These are phyloP conservation scores for Talaromyces borbonicus DNA, from an alignment of 495 filamentous ascomycete species.

Conservation along the genomic window DNA sequence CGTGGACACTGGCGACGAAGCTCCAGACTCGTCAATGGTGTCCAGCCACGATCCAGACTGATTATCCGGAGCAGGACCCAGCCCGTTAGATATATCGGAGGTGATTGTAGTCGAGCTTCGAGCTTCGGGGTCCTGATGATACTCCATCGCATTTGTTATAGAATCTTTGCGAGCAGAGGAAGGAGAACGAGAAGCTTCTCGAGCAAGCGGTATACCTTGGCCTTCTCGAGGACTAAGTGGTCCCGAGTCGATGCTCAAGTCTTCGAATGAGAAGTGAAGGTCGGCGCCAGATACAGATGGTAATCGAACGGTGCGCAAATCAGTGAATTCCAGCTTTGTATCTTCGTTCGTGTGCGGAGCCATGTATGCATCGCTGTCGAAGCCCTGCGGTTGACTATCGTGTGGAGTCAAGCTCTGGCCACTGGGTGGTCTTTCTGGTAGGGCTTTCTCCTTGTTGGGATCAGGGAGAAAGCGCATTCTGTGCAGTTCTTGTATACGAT, in stretches of 20 bases:
- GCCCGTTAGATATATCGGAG: constrained; percentile 30
- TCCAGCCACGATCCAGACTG: constrained; percentile 91
- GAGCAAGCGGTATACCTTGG: background rate
- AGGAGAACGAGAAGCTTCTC: background rate
- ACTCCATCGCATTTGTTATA: background rate
- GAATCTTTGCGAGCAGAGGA: background rate
- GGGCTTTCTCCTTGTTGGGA: constrained; percentile 50
- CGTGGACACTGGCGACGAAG: constrained; percentile 68
- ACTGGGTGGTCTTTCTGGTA: constrained; percentile 70
- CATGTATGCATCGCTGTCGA: too few species aligned
- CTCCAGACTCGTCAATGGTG: constrained; percentile 91
- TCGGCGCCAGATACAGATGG: background rate
- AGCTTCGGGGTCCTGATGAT: background rate
- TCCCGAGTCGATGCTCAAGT: background rate
- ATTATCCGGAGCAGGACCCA: constrained; percentile 42
- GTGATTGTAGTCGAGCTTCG: background rate
- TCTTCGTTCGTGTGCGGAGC: too few species aligned
- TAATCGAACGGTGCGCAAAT: background rate
- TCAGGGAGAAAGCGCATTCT: constrained; percentile 52
- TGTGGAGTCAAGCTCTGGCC: constrained; percentile 18
- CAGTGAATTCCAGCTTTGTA: too few species aligned
- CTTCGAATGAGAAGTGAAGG: constrained; percentile 1
- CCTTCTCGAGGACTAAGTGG: background rate
- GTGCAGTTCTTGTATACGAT: constrained; percentile 74
- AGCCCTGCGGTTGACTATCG: background rate